These are phyloP conservation scores for Porodaedalea pini DNA, from an alignment of 1,284 basidiomycete genomes.

Conservation along the genomic window DNA sequence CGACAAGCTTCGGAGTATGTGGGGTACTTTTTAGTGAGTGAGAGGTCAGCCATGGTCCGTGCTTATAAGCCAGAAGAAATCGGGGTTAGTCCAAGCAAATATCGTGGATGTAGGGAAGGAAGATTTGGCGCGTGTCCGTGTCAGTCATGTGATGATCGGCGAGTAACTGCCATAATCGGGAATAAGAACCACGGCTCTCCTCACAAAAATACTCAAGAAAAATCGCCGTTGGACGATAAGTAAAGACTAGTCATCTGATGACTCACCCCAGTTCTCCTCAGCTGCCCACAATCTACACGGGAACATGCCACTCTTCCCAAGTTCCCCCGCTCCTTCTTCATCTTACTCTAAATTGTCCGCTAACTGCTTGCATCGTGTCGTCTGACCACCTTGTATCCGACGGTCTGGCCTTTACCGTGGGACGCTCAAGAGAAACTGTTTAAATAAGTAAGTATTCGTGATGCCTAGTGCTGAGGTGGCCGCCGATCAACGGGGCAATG, in stretches of 20 bases:
- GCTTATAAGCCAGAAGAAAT: neutral
- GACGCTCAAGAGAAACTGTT: neutral
- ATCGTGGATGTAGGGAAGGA: neutral
- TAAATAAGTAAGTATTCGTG: neutral
- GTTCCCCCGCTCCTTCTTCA: neutral
- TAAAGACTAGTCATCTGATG: conserved; percentile 5
- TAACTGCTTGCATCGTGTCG: neutral
- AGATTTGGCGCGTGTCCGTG: neutral
- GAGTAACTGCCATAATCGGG: too few relatives aligned
- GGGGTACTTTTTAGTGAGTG: neutral
- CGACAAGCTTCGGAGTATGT: neutral
- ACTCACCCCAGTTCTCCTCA: neutral
- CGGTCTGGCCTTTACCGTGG: neutral
- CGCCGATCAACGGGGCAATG: neutral
- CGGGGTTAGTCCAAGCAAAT: neutral
- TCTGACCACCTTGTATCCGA: neutral
- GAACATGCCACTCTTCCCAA: neutral
- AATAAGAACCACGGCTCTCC: too few relatives aligned
- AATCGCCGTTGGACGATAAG: conserved; percentile 6
- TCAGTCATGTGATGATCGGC: neutral
- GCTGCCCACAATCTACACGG: neutral
- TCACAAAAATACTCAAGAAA: neutral
- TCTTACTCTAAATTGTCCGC: neutral
- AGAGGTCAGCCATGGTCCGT: neutral
- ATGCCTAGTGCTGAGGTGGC: conserved; percentile 1